Conservation (phyloP, 202 grass and related monocot species). For the Panicum hallii region DNA sequence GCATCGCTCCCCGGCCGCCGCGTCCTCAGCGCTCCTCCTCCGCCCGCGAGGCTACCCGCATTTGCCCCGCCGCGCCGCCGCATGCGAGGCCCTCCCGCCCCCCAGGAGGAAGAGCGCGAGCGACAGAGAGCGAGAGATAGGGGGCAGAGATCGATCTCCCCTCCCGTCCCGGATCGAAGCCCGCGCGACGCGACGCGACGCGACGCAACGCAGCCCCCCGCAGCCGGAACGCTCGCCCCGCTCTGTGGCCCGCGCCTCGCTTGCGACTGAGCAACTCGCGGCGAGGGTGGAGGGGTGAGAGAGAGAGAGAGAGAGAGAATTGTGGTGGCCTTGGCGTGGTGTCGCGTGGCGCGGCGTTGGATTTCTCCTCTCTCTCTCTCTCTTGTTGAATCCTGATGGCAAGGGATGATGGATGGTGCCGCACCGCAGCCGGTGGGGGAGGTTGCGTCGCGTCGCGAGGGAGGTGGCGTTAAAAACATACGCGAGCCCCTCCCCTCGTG, state of each 20-base stretch:
- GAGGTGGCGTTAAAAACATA: constrained; percentile 19
- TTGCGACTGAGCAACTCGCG: constrained; percentile 60
- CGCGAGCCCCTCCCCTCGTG: background rate
- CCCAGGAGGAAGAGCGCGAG: background rate
- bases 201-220: too few species aligned
- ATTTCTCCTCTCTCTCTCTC: background rate
- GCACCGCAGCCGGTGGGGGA: background rate
- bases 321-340: background rate
- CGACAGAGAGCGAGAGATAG: background rate
- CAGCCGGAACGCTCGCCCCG: constrained; percentile 32
- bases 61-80: constrained; percentile 48
- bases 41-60: constrained; percentile 50
- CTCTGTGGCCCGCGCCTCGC: constrained; percentile 43
- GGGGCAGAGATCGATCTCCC: background rate
- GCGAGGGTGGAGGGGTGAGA: constrained; percentile 3
- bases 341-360: background rate
- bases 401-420: background rate
- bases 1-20: constrained; percentile 37
- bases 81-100: constrained; percentile 41
- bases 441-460: background rate
- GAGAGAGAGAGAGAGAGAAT: background rate
- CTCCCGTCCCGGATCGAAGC: constrained; percentile 8
- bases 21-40: constrained; percentile 27
- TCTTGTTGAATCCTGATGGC: too few species aligned
- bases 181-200: background rate